Evolutionary conservation across 805 yeast species (phyloP).

Genomic region (Myxozyma kluyveri): DNA sequence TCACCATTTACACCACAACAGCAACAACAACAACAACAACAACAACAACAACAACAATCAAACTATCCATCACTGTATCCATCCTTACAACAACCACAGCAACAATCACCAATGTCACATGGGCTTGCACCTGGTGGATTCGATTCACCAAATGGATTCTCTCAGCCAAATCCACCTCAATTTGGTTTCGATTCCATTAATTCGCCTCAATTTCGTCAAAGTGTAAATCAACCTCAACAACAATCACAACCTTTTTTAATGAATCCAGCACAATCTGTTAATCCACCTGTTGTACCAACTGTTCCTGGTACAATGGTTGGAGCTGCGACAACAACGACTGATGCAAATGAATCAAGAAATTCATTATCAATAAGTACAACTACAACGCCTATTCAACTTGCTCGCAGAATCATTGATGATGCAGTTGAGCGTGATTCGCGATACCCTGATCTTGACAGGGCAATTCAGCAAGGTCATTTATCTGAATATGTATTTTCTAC

Average conservation of each 20-base stretch:
- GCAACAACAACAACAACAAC: constrained; percentile 17
- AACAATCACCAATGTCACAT: not conserved
- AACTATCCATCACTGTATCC: not conserved
- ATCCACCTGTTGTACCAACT: not conserved
- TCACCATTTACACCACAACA: constrained; percentile 2
- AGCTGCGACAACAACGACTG: too few species aligned
- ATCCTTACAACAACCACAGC: constrained; percentile 1
- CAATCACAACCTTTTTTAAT: too few species aligned
- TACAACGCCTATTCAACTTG: constrained; percentile 17
- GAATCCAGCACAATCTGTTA: too few species aligned
- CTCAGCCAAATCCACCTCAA: too few species aligned
- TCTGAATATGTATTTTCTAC: constrained; percentile 33
- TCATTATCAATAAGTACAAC: not conserved
- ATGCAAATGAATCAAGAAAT: not conserved
- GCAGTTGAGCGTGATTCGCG: constrained; percentile 34
- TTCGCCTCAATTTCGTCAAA: too few species aligned
- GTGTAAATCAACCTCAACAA: too few species aligned
- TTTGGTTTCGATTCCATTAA: not conserved
- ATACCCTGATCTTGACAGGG: constrained; percentile 40
- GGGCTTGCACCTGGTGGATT: too few species aligned
- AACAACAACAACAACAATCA: constrained; percentile 3
- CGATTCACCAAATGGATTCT: too few species aligned
- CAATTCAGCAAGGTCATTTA: constrained; percentile 35
- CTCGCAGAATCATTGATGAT: constrained; percentile 31
- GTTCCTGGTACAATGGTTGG: not conserved